Conservation (phyloP, 2,329 filamentous ascomycete genomes). For the Fusarium sp. region DNA sequence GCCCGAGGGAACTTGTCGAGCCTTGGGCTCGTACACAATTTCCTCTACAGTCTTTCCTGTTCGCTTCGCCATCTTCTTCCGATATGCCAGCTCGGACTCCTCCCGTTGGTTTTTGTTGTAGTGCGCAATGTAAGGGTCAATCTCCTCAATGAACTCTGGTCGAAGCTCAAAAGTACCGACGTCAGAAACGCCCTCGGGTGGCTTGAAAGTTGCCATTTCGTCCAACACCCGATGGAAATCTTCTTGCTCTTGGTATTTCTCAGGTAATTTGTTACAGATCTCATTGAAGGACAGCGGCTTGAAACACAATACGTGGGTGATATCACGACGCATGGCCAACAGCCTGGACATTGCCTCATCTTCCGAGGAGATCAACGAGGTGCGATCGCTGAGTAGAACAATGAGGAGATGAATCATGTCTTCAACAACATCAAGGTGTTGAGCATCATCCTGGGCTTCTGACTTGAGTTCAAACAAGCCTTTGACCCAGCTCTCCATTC, state of each 20-base stretch:
- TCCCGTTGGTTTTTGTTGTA: constrained; percentile 98
- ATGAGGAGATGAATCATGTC: constrained; percentile 96
- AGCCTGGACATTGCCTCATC: constrained; percentile 74
- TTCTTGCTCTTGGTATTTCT: constrained; percentile 89
- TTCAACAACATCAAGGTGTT: constrained; percentile 93
- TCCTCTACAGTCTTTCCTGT: constrained; percentile 84
- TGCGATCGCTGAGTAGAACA: constrained; percentile 88
- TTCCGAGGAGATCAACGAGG: constrained; percentile 77
- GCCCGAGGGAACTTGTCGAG: constrained; percentile 80
- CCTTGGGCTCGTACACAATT: constrained; percentile 90
- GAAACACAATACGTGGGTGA: constrained; percentile 95
- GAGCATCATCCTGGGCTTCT: constrained; percentile 83
- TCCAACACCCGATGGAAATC: constrained; percentile 87
- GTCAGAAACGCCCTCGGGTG: constrained; percentile 91
- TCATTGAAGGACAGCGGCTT: constrained; percentile 96
- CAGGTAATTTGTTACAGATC: constrained; percentile 85
- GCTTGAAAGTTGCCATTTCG: constrained; percentile 88
- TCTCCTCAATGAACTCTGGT: constrained; percentile 83
- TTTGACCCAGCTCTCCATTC: constrained; percentile 87
- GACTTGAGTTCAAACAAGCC: constrained; percentile 81
- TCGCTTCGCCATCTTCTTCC: constrained; percentile 86
- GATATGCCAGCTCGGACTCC: constrained; percentile 91
- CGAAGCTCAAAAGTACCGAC: constrained; percentile 95
- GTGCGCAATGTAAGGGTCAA: constrained; percentile 96
- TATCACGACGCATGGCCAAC: constrained; percentile 84